Base-by-base conservation (phyloP, 345 rosid species). In the Eucalyptus polyanthemos region DNA sequence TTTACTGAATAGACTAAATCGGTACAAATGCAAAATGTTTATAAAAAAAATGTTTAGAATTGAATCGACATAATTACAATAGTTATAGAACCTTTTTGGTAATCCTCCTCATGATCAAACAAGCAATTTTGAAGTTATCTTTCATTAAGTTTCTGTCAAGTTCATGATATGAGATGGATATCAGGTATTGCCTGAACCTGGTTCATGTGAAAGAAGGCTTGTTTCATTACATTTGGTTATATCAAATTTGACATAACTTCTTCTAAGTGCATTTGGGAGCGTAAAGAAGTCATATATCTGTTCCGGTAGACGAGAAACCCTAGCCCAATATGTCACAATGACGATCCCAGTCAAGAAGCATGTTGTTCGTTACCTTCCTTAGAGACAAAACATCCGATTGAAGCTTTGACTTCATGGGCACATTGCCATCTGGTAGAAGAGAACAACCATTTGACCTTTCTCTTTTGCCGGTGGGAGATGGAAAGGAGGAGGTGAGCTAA, bases 1-100 rank as follows among this genome's bases (percentile, higher is more conserved):
- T 56, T 56, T 6, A 22, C 1, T 24, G 0, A 56, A 24, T 56
- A 11, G 0, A 56, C 0, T 56, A 5, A 56, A 24, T 56, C 0
- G 5, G 3, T 2, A 24, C 21, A 56, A 24, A 56, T 24, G 1
- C 3, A 56, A 24, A 56, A 56, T 0, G 6, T 24, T 22, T 24
- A n/a, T n/a, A n/a, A n/a, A n/a, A n/a, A n/a, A n/a, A n/a, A 24
- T 0, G 0, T 4, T 56, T 10, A 56, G 0, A 3, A 56, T 56
- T 56, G 6, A 56, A 24, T 24, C 4, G 29, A 5, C 62, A 56
- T 0, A 24, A 0, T 56, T 56, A 22, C 3, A 56, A 5, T 24
- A 56, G 1, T 9, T 24, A 0, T 56, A 56, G 1, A 11, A 56
- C 13, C 6, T 56, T 56, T 56, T 56, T 24, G 0, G 62, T 56